Base-by-base conservation (phyloP, 192 early-diverging fungal species). In the Coemansia sp. region DNA sequence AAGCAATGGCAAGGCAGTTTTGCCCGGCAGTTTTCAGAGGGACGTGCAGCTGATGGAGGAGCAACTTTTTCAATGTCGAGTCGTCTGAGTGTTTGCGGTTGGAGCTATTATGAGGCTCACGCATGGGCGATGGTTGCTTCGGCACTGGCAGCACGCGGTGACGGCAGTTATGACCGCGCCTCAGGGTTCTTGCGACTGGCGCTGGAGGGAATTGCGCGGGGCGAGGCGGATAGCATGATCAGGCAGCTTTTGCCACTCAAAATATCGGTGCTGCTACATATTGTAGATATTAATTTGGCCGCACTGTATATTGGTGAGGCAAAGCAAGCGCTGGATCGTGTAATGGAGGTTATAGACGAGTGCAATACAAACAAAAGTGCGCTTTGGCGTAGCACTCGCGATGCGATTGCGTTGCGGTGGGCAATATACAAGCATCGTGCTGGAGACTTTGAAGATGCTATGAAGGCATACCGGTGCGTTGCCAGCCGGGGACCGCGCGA, bases 51-150 rank as follows among this genome's bases (percentile, higher is more conserved):
- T 0, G 45, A 67, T 35, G 68, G 60, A 31, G 77, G 71, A 14
- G 67, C 65, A 14, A 43, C 61, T n/a, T 58, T 71, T 41, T 48
- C 23, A 11, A 43, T 43, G 16, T 41, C 50, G 14, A 53, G 39
- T n/a, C 51, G 35, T 4, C 51, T 69, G 37, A 11, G 37, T 1
- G 21, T 77, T 16, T 26, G 61, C 2, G 64, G 77, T 0, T 69
- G 71, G 61, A 62, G 64, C 29, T 80, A 80, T 55, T 80, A 74
- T 41, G 77, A 80, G 49, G 67, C 71, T 0, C 77, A 80, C 58
- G 77, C 67, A 2, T 80, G 77, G 77, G 68, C 65, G 3, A 80
- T 80, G 71, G 68, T 80, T 5, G 62, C 73, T 5, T 74, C 77
- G 4, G 71, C 71, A 17, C 45, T 55, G 25, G 63, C 57, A 10